A percentile compares a stretch with the other conserved stretches of the same genome.
phyloP scores from a whole-genome alignment of 179 eudicot genomes.

The Amaranthus tricolor region DNA sequence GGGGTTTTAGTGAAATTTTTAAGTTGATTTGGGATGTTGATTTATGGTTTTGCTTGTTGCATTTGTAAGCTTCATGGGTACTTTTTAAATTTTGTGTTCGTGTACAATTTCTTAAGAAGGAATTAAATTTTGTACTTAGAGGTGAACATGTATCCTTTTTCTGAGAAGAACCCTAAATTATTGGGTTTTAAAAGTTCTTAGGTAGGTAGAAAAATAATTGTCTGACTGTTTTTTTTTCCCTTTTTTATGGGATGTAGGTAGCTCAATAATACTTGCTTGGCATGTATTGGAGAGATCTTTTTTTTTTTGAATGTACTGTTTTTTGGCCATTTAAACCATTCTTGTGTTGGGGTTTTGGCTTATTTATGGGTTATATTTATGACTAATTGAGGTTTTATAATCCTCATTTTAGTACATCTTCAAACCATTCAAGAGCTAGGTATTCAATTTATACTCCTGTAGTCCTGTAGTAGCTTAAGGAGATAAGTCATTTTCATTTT shows the following conservation, averaged over 20 bases:
- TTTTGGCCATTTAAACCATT: background rate
- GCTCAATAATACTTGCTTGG: conserved; percentile 27
- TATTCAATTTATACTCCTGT: no score
- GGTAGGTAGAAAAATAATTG: background rate
- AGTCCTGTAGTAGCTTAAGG: background rate
- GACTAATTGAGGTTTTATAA: conserved; percentile 1
- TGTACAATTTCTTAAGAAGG: conserved; percentile 9
- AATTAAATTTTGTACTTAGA: background rate
- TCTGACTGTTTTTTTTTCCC: background rate
- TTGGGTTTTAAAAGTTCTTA: conserved; percentile 13
- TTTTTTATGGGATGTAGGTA: conserved; percentile 1
- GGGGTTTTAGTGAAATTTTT: conserved; percentile 5
- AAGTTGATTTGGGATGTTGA: background rate
- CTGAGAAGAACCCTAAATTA: background rate
- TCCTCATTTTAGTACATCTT: background rate
- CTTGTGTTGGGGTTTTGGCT: conserved; percentile 22
- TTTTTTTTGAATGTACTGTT: background rate
- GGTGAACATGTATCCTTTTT: background rate
- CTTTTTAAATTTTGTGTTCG: conserved; percentile 8
- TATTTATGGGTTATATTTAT: background rate
- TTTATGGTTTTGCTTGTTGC: conserved; percentile 19
- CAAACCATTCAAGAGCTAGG: background rate
- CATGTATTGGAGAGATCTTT: conserved; percentile 3
- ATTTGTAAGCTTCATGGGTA: conserved; percentile 9
- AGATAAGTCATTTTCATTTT: conserved; percentile 8